These are phyloP conservation scores for Paecilomyces dactylethromorphus DNA, from an alignment of 2,329 filamentous ascomycete genomes.

Conservation along the genomic window DNA sequence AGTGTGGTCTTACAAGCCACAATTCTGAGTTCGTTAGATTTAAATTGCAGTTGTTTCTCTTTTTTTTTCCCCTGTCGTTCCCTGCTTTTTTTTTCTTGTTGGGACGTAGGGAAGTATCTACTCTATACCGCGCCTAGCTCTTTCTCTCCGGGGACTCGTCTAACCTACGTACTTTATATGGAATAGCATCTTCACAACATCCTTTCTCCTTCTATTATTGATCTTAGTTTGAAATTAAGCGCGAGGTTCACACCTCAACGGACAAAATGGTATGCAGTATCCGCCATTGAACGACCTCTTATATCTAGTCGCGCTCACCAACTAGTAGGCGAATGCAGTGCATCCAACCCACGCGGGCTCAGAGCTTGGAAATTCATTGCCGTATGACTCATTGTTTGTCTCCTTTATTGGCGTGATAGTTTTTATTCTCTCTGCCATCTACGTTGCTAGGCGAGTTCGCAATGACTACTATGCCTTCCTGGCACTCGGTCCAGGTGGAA, in stretches of 20 bases:
- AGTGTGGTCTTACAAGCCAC: neutral
- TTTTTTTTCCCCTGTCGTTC: neutral
- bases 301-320: neutral
- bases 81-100: neutral
- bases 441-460: neutral
- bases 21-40: neutral
- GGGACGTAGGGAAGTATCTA: neutral
- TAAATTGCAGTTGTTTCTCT: neutral
- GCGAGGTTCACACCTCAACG: neutral
- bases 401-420: neutral
- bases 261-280: neutral
- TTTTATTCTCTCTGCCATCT: neutral
- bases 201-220: neutral
- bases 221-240: neutral
- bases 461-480: constrained; percentile 30
- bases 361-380: neutral
- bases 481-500: constrained; percentile 40
- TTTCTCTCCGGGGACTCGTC: neutral
- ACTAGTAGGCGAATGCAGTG: neutral
- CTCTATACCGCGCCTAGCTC: neutral
- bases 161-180: neutral
- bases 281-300: neutral
- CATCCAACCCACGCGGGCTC: neutral
- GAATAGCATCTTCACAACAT: neutral
- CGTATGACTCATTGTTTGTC: neutral